phyloP scores from a whole-genome alignment of 371 early-diverging fungal species.

The Homolaphlyctis polyrhiza region DNA sequence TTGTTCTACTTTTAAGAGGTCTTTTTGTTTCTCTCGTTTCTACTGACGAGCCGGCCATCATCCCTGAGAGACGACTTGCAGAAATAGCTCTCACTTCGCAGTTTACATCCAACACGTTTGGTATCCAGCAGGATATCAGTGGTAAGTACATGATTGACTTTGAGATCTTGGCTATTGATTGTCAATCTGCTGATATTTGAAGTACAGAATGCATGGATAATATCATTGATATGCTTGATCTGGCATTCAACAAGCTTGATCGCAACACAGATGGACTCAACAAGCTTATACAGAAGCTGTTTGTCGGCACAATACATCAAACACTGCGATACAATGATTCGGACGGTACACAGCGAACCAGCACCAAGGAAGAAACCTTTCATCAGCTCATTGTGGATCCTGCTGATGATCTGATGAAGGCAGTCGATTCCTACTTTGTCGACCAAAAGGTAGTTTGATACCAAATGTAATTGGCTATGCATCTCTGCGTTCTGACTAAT shows the following conservation, averaged over 20 bases:
- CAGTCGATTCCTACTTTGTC: conserved; percentile 61
- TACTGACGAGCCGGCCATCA: conserved; percentile 45
- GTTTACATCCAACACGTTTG: conserved; percentile 30
- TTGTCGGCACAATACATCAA: conserved; percentile 55
- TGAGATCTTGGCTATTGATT: neutral
- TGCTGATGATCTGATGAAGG: conserved; percentile 53
- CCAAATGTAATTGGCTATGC: neutral
- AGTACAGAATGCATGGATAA: conserved; percentile 65
- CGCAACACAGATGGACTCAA: neutral
- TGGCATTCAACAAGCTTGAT: conserved; percentile 3
- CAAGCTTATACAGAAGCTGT: neutral
- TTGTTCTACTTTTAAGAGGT: no score
- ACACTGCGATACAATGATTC: conserved; percentile 48
- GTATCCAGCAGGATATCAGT: conserved; percentile 64
- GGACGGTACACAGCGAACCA: conserved; percentile 26
- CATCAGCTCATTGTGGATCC: conserved; percentile 61
- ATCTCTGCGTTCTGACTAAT: conserved; percentile 13
- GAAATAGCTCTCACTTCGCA: conserved; percentile 16
- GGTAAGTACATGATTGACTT: conserved; percentile 5
- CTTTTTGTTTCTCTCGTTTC: conserved; percentile 15
- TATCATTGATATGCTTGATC: conserved; percentile 59
- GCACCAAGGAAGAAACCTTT: conserved; percentile 58
- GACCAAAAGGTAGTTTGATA: conserved; percentile 33
- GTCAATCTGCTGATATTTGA: neutral
- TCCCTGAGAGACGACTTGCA: conserved; percentile 14